Base-by-base conservation (phyloP, 108 stramenopile genomes). In the Licmophora abbreviata region DNA sequence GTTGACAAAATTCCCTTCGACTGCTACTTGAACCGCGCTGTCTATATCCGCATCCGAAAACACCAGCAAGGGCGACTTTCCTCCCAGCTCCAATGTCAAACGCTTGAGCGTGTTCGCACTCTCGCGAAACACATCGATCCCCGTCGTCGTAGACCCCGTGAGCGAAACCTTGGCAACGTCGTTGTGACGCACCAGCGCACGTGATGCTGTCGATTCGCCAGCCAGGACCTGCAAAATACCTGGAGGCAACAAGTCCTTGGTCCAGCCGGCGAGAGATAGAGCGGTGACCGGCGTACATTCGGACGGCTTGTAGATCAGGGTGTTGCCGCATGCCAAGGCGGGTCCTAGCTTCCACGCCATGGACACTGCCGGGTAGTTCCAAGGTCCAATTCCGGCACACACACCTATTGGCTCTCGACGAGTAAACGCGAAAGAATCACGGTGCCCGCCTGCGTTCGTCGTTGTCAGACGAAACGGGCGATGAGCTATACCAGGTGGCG, bases 331-430 rank as follows among this genome's bases (percentile, higher is more conserved):
- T 6, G 81, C 83, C 44, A 93, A 62, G 15, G 85, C 83, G 11
- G 96, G 93, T 4, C 73, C 85, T 26, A 78, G 54, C 64, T 96
- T 96, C 92, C 85, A 89, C 7, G 74, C 51, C 8, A 49, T 71
- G 68, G 82, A 79, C 29, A 83, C 66, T 27, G 89, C 58, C 9
- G 95, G 92, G 55, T 84, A 96, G 69, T 96, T 96, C 91, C 91
- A 96, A 9, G 92, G 86, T 7, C 78, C 74, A 55, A 95, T 84
- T 0, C 76, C 79, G 11, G 68, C 79, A 4, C 76, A 58, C 20
- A 92, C 76, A 18, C 94, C 95, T 4, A 95, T 30, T 21, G 95
- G 88, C 64, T 92, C 85, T 43, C 76, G 59, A 33, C 41, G 43
- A 4, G 69, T 69, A 33, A 64, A 69, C 23, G 21, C 66, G 25